Conservation (phyloP, 164 flowering plant genomes). For the Tetracentron sinense region DNA sequence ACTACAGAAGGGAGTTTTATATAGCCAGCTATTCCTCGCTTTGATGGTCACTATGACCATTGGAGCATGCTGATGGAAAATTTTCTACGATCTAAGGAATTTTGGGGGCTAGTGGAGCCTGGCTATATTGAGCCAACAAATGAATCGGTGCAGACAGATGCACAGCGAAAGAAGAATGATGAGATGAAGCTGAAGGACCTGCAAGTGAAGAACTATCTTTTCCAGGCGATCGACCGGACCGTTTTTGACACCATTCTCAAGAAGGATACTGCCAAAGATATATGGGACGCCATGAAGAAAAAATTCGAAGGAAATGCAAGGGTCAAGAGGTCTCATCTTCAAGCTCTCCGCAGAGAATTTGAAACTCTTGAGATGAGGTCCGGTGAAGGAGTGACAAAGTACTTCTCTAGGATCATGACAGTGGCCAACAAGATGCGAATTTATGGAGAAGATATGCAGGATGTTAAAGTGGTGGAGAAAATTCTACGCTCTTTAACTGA, state of each 20-base stretch:
- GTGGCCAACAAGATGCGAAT: constrained; percentile 23
- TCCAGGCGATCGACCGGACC: constrained; percentile 2
- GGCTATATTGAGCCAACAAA: constrained; percentile 7
- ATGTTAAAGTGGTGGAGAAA: constrained; percentile 16
- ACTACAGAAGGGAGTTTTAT: constrained; percentile 8
- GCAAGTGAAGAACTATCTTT: constrained; percentile 15
- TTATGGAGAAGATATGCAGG: constrained; percentile 10
- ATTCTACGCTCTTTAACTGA: constrained; percentile 13
- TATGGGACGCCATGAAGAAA: constrained; percentile 11
- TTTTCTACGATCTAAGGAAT: constrained; percentile 5
- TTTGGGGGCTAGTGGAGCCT: constrained; percentile 9
- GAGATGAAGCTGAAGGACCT: constrained; percentile 10
- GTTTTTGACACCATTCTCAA: constrained; percentile 9
- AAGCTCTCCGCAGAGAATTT: constrained; percentile 3
- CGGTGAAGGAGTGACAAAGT: constrained; percentile 13
- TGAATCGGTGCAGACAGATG: constrained; percentile 11
- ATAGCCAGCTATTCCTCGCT: constrained; percentile 1
- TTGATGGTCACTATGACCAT: constrained; percentile 5
- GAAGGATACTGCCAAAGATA: constrained; percentile 13
- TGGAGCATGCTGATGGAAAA: neutral
- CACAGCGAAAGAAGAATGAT: constrained; percentile 8
- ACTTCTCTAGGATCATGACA: constrained; percentile 22
- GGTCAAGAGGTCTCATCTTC: constrained; percentile 15
- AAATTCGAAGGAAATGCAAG: constrained; percentile 2
- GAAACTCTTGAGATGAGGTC: constrained; percentile 10